These are phyloP conservation scores for Kregervanrija fluxuum DNA, from an alignment of 805 yeast genomes.

Conservation along the genomic window DNA sequence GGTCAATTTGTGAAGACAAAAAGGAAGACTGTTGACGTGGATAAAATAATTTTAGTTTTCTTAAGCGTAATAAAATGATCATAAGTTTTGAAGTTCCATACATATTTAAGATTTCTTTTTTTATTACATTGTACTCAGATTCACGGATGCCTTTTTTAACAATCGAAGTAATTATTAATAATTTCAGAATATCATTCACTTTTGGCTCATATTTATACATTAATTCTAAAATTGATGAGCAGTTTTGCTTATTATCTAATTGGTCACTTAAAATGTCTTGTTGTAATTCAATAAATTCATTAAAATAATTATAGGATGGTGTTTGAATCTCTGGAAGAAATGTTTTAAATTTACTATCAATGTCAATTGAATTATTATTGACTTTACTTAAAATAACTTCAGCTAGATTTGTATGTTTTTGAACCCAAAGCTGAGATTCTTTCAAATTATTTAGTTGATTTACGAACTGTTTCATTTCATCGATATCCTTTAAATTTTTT, in stretches of 20 bases:
- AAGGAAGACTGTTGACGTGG: conserved; percentile 23
- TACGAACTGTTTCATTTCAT: conserved; percentile 68
- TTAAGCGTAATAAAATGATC: conserved; percentile 39
- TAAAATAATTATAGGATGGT: conserved; percentile 27
- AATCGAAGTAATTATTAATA: conserved; percentile 51
- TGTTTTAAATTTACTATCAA: no score
- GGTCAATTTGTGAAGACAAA: conserved; percentile 7
- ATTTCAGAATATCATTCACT: conserved; percentile 39
- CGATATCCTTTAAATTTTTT: conserved; percentile 48
- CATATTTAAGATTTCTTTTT: conserved; percentile 48
- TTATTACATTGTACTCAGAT: conserved; percentile 50
- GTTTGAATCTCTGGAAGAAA: not conserved
- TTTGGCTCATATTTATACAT: conserved; percentile 38
- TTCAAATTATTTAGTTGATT: conserved; percentile 62
- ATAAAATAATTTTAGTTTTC: conserved; percentile 41
- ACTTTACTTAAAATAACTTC: conserved; percentile 45
- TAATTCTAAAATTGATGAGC: conserved; percentile 39
- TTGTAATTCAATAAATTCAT: conserved; percentile 49
- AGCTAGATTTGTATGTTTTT: conserved; percentile 68
- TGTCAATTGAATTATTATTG: conserved; percentile 3
- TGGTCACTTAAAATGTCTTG: conserved; percentile 61
- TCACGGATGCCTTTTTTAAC: conserved; percentile 64
- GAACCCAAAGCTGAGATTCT: conserved; percentile 56
- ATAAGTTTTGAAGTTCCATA: conserved; percentile 53
- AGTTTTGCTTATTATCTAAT: conserved; percentile 32